Base-by-base conservation (phyloP, 345 rosid species). In the Cardiospermum halicacabum region DNA sequence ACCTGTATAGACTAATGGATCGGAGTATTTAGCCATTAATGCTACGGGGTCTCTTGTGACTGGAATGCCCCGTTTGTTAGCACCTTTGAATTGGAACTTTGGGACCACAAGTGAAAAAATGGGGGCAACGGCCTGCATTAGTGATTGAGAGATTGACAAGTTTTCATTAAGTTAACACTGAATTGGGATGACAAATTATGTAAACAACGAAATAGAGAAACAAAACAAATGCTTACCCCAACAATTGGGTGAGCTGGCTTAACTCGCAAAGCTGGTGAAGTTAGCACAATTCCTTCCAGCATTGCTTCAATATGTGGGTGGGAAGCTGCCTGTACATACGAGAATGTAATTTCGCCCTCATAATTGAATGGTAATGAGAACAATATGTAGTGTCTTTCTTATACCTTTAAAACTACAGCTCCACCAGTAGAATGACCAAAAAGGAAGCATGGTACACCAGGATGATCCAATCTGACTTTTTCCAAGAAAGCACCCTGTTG, bases 341-440 rank as follows among this genome's bases (percentile, higher is more conserved):
- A 61, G 12, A 47, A 63, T 63, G 36, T 58, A 64, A 32, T 56
- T 10, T 53, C 48, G 18, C 18, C 11, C 27, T 21, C 6, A 65
- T 31, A 40, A 43, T 28, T 30, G 26, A 21, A 47, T 11, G 2
- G 22, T 43, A 25, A 27, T 11, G 30, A 22, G 4, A 45, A 62
- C 15, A 43, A 19, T 45, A 57, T 51, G 34, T 21, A 22, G 19
- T 28, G 10, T 24, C 0, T 3, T 43, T 31, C 2, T n/a, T 26
- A 58, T 69, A 87, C 97, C 89, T 94, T 94, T 71, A 94, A 80
- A 74, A 94, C 99, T 57, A 91, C 97, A 61, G 99, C 92, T 66
- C 99, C 99, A 72, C 99, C 97, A 0, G 97, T 91, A 34, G 96
- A 94, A 65, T 94, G 99, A 73, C 99, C 99, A 72, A 91, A 89